phyloP scores from a whole-genome alignment of 805 yeast species.

The Hanseniaspora taiwanica region DNA sequence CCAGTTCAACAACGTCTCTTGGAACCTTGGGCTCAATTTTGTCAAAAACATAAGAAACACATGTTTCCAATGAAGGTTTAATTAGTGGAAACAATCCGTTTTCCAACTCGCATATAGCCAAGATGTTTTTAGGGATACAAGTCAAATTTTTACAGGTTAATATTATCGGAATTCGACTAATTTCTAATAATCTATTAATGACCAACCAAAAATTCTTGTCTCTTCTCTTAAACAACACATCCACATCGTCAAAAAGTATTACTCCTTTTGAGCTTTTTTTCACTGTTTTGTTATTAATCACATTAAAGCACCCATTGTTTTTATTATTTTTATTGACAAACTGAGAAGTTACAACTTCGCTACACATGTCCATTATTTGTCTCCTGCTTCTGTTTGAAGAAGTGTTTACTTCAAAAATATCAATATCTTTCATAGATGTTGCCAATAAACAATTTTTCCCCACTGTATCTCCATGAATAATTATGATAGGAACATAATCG shows the following conservation, averaged over 20 bases:
- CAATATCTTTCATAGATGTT: constrained; percentile 46
- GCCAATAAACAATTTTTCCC: constrained; percentile 71
- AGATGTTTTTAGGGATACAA: constrained; percentile 35
- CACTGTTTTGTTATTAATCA: constrained; percentile 20
- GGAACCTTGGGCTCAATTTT: constrained; percentile 24
- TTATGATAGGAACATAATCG: constrained; percentile 46
- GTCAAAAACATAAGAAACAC: constrained; percentile 17
- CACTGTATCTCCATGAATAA: constrained; percentile 58
- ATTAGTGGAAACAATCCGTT: constrained; percentile 26
- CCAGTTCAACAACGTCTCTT: constrained; percentile 15
- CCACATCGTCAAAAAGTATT: constrained; percentile 77
- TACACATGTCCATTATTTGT: constrained; percentile 50
- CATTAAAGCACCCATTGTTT: constrained; percentile 6
- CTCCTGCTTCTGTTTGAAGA: constrained; percentile 61
- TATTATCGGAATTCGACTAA: constrained; percentile 57
- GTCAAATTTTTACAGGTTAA: constrained; percentile 44
- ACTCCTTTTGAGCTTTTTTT: constrained; percentile 38
- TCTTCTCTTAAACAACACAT: constrained; percentile 55
- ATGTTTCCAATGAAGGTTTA: constrained; percentile 19
- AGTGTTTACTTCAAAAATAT: constrained; percentile 68
- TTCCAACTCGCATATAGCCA: constrained; percentile 33
- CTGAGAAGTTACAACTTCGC: constrained; percentile 76
- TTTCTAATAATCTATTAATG: constrained; percentile 43
- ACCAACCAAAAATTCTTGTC: constrained; percentile 77
- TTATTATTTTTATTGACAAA: constrained; percentile 40